These are phyloP conservation scores for Diplodia intermedia DNA, from an alignment of 2,329 filamentous ascomycete species.

Conservation along the genomic window DNA sequence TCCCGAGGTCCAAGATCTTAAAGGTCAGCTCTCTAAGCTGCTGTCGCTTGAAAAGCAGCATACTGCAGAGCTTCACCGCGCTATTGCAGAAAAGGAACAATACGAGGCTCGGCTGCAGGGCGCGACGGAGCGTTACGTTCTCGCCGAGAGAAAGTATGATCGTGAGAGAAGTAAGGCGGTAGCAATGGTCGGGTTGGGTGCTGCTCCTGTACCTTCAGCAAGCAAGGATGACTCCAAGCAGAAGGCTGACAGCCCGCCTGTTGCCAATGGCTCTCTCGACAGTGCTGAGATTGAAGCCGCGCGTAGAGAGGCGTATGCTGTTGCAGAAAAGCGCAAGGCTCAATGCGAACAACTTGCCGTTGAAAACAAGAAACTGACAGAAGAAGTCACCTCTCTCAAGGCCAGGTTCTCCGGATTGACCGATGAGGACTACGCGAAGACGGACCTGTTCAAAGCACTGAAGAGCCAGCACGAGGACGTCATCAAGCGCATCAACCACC, in stretches of 20 bases:
- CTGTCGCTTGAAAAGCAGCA: slow-evolving; percentile 84
- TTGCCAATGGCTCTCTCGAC: slow-evolving; percentile 50
- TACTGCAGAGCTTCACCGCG: slow-evolving; percentile 75
- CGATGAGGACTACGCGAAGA: slow-evolving; percentile 93
- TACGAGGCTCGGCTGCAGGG: slow-evolving; percentile 86
- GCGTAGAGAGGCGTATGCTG: slow-evolving; percentile 77
- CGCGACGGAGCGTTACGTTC: slow-evolving; percentile 89
- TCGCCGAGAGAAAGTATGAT: slow-evolving; percentile 94
- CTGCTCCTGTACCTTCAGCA: slow-evolving; percentile 60
- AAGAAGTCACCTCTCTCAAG: slow-evolving; percentile 79
- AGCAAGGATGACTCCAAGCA: slow-evolving; percentile 49
- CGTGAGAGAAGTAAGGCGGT: slow-evolving; percentile 87
- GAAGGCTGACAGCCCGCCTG: slow-evolving; percentile 38
- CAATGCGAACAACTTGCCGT: slow-evolving; percentile 80
- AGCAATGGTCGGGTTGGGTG: slow-evolving; percentile 89
- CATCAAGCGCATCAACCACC: slow-evolving; percentile 86
- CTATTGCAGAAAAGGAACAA: slow-evolving; percentile 80
- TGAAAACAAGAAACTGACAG: slow-evolving; percentile 76
- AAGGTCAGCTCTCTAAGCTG: slow-evolving; percentile 75
- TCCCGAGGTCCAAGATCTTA: slow-evolving; percentile 74
- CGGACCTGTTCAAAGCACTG: slow-evolving; percentile 90
- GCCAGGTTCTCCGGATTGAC: slow-evolving; percentile 72
- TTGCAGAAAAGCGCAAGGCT: slow-evolving; percentile 82
- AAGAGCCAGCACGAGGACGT: slow-evolving; percentile 91
- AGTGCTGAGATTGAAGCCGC: slow-evolving; percentile 73